A percentile compares a stretch with the other conserved stretches of the same genome.
Evolutionary conservation across 73 alveolate genomes (phyloP).

Genomic region (Symbiodinium pilosum): DNA sequence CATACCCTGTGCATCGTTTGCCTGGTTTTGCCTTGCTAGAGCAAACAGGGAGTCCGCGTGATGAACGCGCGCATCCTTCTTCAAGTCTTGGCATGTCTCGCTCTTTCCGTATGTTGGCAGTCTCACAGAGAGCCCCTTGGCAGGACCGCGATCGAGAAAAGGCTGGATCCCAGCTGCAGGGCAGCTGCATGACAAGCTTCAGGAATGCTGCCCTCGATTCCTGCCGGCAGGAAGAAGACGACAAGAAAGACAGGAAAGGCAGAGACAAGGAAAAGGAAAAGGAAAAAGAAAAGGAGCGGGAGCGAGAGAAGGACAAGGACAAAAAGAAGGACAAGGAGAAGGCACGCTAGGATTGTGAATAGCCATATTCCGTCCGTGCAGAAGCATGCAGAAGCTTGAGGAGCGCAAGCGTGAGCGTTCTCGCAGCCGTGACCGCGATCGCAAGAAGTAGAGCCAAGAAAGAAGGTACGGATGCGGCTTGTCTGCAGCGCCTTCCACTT

Average conservation of each 20-base stretch:
- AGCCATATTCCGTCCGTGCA: neutral
- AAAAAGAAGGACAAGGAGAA: conserved; percentile 59
- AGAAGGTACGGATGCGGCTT: neutral
- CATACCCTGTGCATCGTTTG: no score
- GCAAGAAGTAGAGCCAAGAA: conserved; percentile 40
- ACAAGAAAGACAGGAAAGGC: conserved; percentile 1
- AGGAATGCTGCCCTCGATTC: no score
- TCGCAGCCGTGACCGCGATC: conserved; percentile 94
- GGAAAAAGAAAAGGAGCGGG: conserved; percentile 47
- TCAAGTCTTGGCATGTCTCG: no score
- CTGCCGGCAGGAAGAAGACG: conserved; percentile 1
- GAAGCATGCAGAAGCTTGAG: neutral
- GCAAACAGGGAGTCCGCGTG: no score
- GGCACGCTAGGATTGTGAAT: neutral
- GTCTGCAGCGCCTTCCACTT: neutral
- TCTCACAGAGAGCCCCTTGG: no score
- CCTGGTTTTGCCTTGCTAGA: no score
- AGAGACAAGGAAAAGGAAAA: conserved; percentile 53
- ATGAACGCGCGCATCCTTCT: no score
- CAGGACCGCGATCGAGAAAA: no score
- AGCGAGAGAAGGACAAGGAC: conserved; percentile 51
- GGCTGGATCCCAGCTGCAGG: no score
- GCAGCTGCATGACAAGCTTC: no score
- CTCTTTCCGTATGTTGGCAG: no score
- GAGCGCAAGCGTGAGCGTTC: conserved; percentile 91